A percentile compares a stretch with the other conserved stretches of the same genome.
Evolutionary conservation across 2,329 filamentous ascomycete species (phyloP).

Genomic region (Alternaria ethzedia): DNA sequence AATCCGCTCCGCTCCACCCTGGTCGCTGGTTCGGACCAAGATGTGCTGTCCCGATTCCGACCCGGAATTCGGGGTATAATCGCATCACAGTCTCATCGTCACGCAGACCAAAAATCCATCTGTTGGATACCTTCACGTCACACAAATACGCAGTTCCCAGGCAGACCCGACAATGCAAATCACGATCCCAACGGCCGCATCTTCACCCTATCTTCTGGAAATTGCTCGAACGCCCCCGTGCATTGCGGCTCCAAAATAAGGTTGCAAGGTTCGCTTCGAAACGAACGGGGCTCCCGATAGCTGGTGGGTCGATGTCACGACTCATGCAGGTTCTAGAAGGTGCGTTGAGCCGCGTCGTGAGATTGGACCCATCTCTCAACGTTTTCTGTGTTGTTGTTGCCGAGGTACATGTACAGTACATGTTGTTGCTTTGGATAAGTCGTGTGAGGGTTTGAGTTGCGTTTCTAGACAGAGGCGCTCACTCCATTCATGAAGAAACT

Average conservation of each 20-base stretch:
- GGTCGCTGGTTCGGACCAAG: neutral
- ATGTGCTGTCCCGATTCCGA: neutral
- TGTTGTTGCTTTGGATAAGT: neutral
- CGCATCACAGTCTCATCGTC: neutral
- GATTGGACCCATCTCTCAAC: conserved; percentile 9
- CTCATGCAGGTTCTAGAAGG: conserved; percentile 24
- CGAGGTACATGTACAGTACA: neutral
- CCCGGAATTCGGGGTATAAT: neutral
- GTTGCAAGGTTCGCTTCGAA: conserved; percentile 4
- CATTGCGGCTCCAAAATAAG: conserved; percentile 9
- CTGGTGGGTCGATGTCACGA: conserved; percentile 18
- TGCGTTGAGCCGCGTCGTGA: conserved; percentile 15
- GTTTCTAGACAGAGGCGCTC: neutral
- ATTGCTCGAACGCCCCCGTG: neutral
- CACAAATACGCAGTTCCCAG: neutral
- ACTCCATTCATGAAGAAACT: neutral
- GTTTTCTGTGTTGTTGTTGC: neutral
- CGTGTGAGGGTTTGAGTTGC: neutral
- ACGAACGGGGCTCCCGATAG: conserved; percentile 26
- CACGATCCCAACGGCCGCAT: neutral
- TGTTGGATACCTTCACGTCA: neutral
- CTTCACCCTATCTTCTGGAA: neutral
- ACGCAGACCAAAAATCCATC: neutral
- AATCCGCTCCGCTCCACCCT: conserved; percentile 3
- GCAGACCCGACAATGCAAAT: neutral